Evolutionary conservation across 345 rosid genomes (phyloP).

Genomic region (Boechera retrofracta): DNA sequence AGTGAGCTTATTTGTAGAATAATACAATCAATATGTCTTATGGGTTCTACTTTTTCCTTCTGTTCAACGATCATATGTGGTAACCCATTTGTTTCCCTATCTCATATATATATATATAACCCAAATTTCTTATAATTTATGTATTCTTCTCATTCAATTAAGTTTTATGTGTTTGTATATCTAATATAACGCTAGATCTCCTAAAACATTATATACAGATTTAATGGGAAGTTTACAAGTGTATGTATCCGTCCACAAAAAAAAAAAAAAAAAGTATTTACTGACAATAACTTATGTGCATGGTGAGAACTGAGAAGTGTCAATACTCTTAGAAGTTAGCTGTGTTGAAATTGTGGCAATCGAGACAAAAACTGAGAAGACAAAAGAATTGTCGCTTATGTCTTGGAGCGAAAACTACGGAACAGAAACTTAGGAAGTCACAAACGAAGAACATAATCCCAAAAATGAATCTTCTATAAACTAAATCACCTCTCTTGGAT

Average conservation of each 20-base stretch:
- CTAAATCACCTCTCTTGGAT: slow-evolving; percentile 31
- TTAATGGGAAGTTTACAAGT: background rate
- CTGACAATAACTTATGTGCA: slow-evolving; percentile 16
- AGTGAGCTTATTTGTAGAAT: slow-evolving; percentile 33
- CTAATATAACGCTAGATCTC: background rate
- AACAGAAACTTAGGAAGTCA: slow-evolving; percentile 39
- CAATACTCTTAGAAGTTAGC: slow-evolving; percentile 23
- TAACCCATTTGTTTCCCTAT: slow-evolving; percentile 25
- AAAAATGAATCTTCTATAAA: slow-evolving; percentile 42
- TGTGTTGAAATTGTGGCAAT: slow-evolving; percentile 30
- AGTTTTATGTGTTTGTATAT: background rate
- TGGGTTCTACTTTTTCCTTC: slow-evolving; percentile 5
- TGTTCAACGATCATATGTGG: slow-evolving; percentile 3
- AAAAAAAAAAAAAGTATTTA: slow-evolving; percentile 1
- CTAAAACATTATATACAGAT: background rate
- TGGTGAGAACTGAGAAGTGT: slow-evolving; percentile 28
- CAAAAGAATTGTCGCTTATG: slow-evolving; percentile 39
- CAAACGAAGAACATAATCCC: slow-evolving; percentile 43
- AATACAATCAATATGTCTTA: slow-evolving; percentile 23
- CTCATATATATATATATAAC: slow-evolving; percentile 3
- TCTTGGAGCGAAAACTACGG: slow-evolving; percentile 47
- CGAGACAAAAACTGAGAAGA: slow-evolving; percentile 32
- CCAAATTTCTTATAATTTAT: background rate
- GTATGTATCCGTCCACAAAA: background rate
- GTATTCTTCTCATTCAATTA: background rate